Percentiles rank a stretch among this genome's conserved stretches.
Evolutionary conservation across 805 yeast species (phyloP).

Genomic region (Metschnikowia lachancei): DNA sequence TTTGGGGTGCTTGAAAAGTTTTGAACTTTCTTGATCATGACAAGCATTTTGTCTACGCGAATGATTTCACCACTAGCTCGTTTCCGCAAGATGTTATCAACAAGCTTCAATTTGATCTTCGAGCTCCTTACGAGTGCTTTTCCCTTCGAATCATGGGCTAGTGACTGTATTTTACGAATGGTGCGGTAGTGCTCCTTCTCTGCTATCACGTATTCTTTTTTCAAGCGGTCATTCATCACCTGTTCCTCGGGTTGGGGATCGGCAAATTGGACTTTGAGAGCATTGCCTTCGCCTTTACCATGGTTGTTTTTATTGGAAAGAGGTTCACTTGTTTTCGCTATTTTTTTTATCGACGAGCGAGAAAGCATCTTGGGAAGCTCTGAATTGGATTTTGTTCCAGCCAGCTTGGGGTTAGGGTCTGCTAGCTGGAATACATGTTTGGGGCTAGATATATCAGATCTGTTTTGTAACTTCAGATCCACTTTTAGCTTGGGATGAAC

Average conservation of each 20-base stretch:
- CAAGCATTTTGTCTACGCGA: conserved; percentile 65
- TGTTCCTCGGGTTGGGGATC: conserved; percentile 26
- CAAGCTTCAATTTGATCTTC: conserved; percentile 22
- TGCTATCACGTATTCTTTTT: conserved; percentile 13
- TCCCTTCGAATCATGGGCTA: conserved; percentile 28
- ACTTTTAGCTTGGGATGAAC: background rate
- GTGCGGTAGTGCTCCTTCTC: conserved; percentile 20
- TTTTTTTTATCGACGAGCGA: background rate
- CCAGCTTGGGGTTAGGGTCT: background rate
- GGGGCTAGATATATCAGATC: background rate
- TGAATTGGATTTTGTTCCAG: background rate
- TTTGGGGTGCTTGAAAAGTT: conserved; percentile 14
- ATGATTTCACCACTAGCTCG: conserved; percentile 56
- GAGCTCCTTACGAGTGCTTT: conserved; percentile 13
- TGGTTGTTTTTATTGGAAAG: background rate
- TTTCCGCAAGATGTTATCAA: conserved; percentile 22
- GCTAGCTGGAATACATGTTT: background rate
- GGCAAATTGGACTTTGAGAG: conserved; percentile 15
- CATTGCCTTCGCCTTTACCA: background rate
- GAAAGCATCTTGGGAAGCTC: background rate
- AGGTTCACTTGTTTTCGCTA: background rate
- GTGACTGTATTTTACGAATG: conserved; percentile 21
- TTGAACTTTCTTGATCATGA: conserved; percentile 50
- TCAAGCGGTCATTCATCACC: conserved; percentile 7
- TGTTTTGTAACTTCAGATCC: background rate